phyloP scores from a whole-genome alignment of 108 stramenopile genomes.

The Phaeodactylum tricornutum region DNA sequence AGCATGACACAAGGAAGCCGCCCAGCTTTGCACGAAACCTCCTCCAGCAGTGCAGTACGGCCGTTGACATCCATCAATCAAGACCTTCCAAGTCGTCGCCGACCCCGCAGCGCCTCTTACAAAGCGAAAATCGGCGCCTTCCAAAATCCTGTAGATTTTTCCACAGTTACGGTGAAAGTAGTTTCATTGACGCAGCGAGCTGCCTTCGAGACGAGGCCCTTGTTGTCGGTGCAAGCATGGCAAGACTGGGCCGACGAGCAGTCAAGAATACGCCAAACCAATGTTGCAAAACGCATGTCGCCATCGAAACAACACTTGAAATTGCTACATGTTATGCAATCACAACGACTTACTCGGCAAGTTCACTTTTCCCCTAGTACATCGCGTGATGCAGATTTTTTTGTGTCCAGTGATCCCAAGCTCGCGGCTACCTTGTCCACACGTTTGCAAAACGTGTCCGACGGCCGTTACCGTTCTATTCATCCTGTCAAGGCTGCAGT shows the following conservation, averaged over 20 bases:
- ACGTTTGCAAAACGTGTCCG: not conserved
- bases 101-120: too few species aligned
- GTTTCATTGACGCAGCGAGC: constrained; percentile 36
- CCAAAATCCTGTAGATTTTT: too few species aligned
- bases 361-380: constrained; percentile 41
- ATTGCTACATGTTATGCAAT: constrained; percentile 30
- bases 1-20: too few species aligned
- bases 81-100: too few species aligned
- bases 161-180: too few species aligned
- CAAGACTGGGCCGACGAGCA: not conserved
- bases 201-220: constrained; percentile 35
- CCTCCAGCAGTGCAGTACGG: too few species aligned
- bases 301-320: constrained; percentile 36
- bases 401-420: constrained; percentile 7
- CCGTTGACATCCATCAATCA: too few species aligned
- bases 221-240: constrained; percentile 14
- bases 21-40: too few species aligned
- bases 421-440: not conserved
- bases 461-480: constrained; percentile 55
- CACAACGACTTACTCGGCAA: constrained; percentile 27
- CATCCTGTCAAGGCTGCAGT: constrained; percentile 42
- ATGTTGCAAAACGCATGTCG: constrained; percentile 12
- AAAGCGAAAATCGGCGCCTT: too few species aligned
- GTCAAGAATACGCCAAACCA: not conserved
- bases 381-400: constrained; percentile 40